These are phyloP conservation scores for Trichophyton schoenleinii DNA, from an alignment of 2,329 filamentous ascomycete genomes.

Conservation along the genomic window DNA sequence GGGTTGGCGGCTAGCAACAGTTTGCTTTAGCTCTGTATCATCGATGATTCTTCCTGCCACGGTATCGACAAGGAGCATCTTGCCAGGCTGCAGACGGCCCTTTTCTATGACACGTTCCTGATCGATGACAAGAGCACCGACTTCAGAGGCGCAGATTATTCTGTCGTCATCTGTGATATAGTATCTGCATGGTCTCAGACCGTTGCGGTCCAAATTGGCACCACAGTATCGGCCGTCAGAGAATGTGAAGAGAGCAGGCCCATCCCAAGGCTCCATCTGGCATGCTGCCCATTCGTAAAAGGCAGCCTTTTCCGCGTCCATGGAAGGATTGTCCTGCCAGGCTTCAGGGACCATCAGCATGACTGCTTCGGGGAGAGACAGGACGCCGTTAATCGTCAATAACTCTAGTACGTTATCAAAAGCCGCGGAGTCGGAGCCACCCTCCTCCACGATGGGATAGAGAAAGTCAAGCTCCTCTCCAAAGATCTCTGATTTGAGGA, in stretches of 20 bases:
- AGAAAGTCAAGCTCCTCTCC: constrained; percentile 81
- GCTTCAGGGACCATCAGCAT: constrained; percentile 99
- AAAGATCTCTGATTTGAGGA: constrained; percentile 86
- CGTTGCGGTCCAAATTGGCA: constrained; percentile 92
- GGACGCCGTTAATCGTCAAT: constrained; percentile 85
- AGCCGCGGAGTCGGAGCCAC: constrained; percentile 89
- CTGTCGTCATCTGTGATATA: constrained; percentile 94
- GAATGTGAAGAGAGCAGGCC: constrained; percentile 91
- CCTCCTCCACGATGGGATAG: constrained; percentile 92
- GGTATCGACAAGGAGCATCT: constrained; percentile 93
- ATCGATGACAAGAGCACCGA: constrained; percentile 83
- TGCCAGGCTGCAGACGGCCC: constrained; percentile 82
- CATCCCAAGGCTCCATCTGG: constrained; percentile 98
- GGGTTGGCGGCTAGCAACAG: constrained; percentile 73
- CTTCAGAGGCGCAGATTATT: constrained; percentile 93
- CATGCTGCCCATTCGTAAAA: constrained; percentile 99
- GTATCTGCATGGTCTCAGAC: constrained; percentile 87
- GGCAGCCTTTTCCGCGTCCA: constrained; percentile 90
- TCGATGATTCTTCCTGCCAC: constrained; percentile 85
- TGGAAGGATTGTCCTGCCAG: constrained; percentile 84
- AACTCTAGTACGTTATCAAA: constrained; percentile 96
- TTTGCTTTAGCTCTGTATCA: constrained; percentile 79
- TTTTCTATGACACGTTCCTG: constrained; percentile 85
- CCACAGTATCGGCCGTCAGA: constrained; percentile 93
- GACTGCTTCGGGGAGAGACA: constrained; percentile 87